Evolutionary conservation across 371 early-diverging fungal species (phyloP).

Genomic region (Mucor piriformis): DNA sequence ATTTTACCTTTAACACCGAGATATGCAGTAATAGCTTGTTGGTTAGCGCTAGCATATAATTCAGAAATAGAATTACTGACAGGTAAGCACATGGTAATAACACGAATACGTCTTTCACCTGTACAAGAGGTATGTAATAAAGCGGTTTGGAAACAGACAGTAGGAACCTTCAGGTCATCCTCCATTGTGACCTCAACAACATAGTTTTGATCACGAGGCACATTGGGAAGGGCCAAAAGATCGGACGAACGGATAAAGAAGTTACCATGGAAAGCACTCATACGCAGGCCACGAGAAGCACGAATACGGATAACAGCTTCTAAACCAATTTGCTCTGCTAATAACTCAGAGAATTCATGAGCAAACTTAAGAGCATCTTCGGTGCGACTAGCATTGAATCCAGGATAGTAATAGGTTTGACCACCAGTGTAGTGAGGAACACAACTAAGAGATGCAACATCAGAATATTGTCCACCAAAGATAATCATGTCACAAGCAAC

Average conservation of each 20-base stretch:
- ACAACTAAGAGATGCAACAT: constrained; percentile 89
- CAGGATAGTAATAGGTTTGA: constrained; percentile 92
- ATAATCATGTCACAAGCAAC: constrained; percentile 94
- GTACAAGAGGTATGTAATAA: constrained; percentile 86
- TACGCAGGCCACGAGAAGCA: constrained; percentile 85
- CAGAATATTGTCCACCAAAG: constrained; percentile 88
- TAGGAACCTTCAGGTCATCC: constrained; percentile 77
- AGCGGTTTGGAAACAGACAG: constrained; percentile 97
- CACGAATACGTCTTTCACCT: constrained; percentile 94
- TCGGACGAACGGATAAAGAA: constrained; percentile 97
- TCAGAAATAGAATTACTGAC: constrained; percentile 82
- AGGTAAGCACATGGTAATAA: constrained; percentile 91
- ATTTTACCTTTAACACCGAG: constrained; percentile 67
- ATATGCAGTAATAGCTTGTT: constrained; percentile 57
- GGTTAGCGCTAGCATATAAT: constrained; percentile 83
- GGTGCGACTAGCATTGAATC: constrained; percentile 85
- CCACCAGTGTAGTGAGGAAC: constrained; percentile 95
- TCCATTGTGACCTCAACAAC: constrained; percentile 89
- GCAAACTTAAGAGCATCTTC: constrained; percentile 91
- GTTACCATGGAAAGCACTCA: constrained; percentile 94
- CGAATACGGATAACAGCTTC: constrained; percentile 97
- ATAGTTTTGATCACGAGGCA: constrained; percentile 93
- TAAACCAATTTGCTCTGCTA: constrained; percentile 85
- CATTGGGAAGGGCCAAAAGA: constrained; percentile 91
- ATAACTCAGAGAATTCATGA: constrained; percentile 83